A percentile compares a stretch with the other conserved stretches of the same genome.
phyloP scores from a whole-genome alignment of 2,329 filamentous ascomycete genomes.

The Drechmeria coniospora region DNA sequence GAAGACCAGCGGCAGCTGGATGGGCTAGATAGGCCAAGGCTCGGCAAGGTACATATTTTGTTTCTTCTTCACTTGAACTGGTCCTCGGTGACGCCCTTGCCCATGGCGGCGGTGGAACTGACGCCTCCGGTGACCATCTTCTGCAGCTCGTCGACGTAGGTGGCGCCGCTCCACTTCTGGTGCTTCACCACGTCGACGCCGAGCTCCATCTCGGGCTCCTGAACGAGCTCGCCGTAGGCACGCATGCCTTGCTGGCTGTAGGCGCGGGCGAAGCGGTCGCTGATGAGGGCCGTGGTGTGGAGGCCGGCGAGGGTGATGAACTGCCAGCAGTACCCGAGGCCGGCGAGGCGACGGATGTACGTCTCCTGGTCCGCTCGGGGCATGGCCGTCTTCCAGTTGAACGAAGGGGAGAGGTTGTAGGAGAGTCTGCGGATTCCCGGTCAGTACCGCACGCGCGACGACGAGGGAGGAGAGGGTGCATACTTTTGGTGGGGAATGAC shows the following conservation, averaged over 20 bases:
- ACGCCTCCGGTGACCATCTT: conserved; percentile 96
- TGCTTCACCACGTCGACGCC: conserved; percentile 93
- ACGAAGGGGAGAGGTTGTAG: conserved; percentile 95
- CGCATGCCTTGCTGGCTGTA: conserved; percentile 79
- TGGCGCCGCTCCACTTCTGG: conserved; percentile 96
- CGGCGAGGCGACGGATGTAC: conserved; percentile 79
- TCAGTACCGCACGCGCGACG: no score
- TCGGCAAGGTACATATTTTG: no score
- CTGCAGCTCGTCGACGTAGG: conserved; percentile 84
- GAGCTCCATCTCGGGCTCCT: conserved; percentile 89
- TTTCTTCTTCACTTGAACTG: conserved; percentile 51
- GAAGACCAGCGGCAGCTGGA: no score
- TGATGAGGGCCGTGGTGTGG: conserved; percentile 88
- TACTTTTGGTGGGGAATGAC: conserved; percentile 95
- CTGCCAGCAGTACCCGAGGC: conserved; percentile 96
- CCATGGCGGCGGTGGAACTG: conserved; percentile 88
- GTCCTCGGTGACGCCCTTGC: conserved; percentile 92
- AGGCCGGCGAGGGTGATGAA: conserved; percentile 98
- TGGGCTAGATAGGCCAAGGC: no score
- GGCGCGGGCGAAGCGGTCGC: conserved; percentile 72
- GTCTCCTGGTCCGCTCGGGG: conserved; percentile 83
- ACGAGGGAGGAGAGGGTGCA: conserved; percentile 17
- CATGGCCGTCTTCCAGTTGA: conserved; percentile 99
- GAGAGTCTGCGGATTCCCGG: conserved; percentile 60
- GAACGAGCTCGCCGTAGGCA: conserved; percentile 90